Evolutionary conservation across 2,329 filamentous ascomycete genomes (phyloP), one percentile per base, ranked within the genome.

Genomic region (Talaromyces sp.): DNA sequence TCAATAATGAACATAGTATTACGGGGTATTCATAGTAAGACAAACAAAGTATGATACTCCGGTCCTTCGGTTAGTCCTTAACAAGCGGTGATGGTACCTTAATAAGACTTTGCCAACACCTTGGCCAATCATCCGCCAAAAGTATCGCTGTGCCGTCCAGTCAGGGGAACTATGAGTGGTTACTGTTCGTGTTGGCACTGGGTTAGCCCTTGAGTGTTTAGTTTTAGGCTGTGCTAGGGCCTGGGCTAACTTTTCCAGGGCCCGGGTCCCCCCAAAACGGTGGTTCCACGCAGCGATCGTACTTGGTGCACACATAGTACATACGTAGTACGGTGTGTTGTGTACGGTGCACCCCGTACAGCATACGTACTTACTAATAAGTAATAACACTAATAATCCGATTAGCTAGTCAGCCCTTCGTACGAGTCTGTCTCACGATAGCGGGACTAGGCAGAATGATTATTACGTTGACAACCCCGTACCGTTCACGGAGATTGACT

Each of bases 361-460:
- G 46, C 46, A 50, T 9, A 28, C 11, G 16, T n/a, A n/a, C n/a
- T n/a, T n/a, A n/a, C n/a, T n/a, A n/a, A n/a, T n/a, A n/a, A n/a
- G n/a, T n/a, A n/a, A n/a, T n/a, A n/a, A n/a, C n/a, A n/a, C n/a
- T n/a, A n/a, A n/a, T n/a, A n/a, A n/a, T n/a, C n/a, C n/a, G n/a
- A n/a, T n/a, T n/a, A n/a, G n/a, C n/a, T n/a, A 28, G 28, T 33
- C 33, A 52, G 25, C 46, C 25, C 31, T 25, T 31, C 48, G 31
- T 54, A 54, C 35, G 44, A 48, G 28, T 54, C 16, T 54, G 50
- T 54, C 50, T 54, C 50, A 54, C 35, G 50, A 37, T 37, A 35
- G 25, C 48, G 48, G 50, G 50, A 37, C 50, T 37, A 54, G 50
- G 50, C 50, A 54, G 50, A 54, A 54, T 37, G 50, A 54, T 54